Conservation (phyloP, 2,329 filamentous ascomycete genomes). For the Fusarium buharicum region DNA sequence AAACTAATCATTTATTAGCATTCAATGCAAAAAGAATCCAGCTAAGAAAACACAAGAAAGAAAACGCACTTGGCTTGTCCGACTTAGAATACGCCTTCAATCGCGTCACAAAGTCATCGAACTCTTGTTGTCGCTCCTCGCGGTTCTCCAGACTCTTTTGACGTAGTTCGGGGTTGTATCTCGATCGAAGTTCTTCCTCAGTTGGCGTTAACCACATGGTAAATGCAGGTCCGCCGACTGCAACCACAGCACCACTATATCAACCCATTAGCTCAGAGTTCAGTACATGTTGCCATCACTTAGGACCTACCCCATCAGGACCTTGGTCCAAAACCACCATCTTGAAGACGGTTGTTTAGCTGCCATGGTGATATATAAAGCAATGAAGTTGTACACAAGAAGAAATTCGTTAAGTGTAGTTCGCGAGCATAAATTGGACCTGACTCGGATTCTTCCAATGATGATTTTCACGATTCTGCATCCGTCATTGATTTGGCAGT, state of each 20-base stretch:
- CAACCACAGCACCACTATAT: conserved; percentile 74
- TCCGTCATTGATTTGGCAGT: conserved; percentile 48
- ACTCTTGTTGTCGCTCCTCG: conserved; percentile 81
- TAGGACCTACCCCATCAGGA: conserved; percentile 71
- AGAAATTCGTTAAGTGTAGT: background rate
- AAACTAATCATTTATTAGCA: conserved; percentile 53
- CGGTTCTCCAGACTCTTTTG: conserved; percentile 85
- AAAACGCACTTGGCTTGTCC: conserved; percentile 82
- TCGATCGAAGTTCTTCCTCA: conserved; percentile 91
- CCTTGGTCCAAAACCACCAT: conserved; percentile 73
- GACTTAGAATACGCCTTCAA: conserved; percentile 92
- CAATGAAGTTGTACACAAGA: background rate
- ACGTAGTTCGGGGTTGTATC: conserved; percentile 95
- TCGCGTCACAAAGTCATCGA: conserved; percentile 84
- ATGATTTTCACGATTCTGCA: conserved; percentile 45
- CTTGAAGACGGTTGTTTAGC: conserved; percentile 60
- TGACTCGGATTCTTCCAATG: conserved; percentile 40
- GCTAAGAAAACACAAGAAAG: too few species aligned
- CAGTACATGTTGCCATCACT: conserved; percentile 23
- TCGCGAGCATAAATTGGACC: conserved; percentile 7
- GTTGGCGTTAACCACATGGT: conserved; percentile 83
- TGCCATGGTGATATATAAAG: conserved; percentile 40
- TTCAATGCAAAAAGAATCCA: background rate
- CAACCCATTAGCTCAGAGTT: conserved; percentile 25
- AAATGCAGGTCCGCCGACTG: conserved; percentile 85